phyloP scores from a whole-genome alignment of 495 filamentous ascomycete species.

The Podospora bellae-mahoneyi region DNA sequence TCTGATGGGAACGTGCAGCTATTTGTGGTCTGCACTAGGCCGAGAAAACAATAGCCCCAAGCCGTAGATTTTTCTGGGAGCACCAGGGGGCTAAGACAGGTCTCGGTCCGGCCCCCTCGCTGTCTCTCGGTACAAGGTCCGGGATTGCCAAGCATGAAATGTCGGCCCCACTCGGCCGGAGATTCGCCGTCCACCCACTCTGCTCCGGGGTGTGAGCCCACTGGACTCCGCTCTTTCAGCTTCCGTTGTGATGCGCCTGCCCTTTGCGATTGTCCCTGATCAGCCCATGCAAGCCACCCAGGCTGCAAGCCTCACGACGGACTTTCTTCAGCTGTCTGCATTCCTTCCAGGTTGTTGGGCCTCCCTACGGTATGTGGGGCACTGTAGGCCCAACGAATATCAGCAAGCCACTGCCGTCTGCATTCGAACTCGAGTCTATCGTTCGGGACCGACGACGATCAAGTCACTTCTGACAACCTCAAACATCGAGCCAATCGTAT shows the following conservation, averaged over 20 bases:
- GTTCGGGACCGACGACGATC: not conserved
- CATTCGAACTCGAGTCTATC: not conserved
- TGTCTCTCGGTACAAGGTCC: not conserved
- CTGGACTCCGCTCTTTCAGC: constrained; percentile 4
- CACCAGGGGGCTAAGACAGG: not conserved
- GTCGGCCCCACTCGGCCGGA: constrained; percentile 16
- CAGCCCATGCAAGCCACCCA: not conserved
- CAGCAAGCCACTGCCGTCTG: not conserved
- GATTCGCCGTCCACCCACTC: not conserved
- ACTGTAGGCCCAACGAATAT: not conserved
- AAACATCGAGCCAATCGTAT: not conserved
- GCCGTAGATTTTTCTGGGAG: too few relatives aligned
- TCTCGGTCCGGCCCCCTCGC: not conserved
- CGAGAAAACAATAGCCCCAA: not conserved
- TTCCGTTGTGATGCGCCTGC: constrained; percentile 2
- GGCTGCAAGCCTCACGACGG: not conserved
- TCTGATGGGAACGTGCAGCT: not conserved
- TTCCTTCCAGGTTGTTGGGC: not conserved
- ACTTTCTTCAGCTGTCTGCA: not conserved
- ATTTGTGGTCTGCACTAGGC: not conserved
- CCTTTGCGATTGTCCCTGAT: not conserved
- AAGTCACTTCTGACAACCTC: not conserved
- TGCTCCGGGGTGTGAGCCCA: not conserved
- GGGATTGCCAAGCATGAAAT: not conserved
- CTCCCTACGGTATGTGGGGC: too few relatives aligned